Percentiles rank a stretch among this genome's conserved stretches.
phyloP scores from a whole-genome alignment of 2,329 filamentous ascomycete genomes.

The Trichoderma harzianum region DNA sequence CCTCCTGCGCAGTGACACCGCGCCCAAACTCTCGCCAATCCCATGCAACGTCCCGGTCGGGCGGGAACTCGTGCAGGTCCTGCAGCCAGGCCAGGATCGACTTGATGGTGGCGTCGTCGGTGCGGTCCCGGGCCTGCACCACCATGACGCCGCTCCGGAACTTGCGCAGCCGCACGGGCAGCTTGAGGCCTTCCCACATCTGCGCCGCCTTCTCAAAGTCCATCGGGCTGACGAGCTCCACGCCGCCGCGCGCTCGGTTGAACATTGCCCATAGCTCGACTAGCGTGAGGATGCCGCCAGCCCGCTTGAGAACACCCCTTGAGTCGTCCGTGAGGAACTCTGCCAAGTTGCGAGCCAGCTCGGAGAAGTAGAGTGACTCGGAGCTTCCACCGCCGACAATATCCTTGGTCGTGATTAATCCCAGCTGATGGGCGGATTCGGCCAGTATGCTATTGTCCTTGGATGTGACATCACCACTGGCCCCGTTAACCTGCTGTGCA shows the following conservation, averaged over 20 bases:
- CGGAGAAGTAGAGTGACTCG: slow-evolving; percentile 84
- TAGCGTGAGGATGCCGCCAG: slow-evolving; percentile 83
- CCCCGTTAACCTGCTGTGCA: slow-evolving; percentile 62
- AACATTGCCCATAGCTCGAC: slow-evolving; percentile 94
- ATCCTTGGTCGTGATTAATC: slow-evolving; percentile 90
- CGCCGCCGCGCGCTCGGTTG: slow-evolving; percentile 86
- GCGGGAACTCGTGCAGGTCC: slow-evolving; percentile 64
- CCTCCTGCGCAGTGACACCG: slow-evolving; percentile 85
- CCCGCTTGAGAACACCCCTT: slow-evolving; percentile 70
- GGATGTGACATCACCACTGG: slow-evolving; percentile 56
- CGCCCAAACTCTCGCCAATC: slow-evolving; percentile 75
- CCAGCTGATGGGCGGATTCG: slow-evolving; percentile 74
- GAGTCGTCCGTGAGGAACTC: slow-evolving; percentile 87
- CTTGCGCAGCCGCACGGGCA: slow-evolving; percentile 80
- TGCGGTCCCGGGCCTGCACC: slow-evolving; percentile 82
- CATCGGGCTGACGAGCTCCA: slow-evolving; percentile 86
- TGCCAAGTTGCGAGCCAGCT: slow-evolving; percentile 77
- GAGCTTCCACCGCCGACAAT: slow-evolving; percentile 75
- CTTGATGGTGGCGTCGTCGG: slow-evolving; percentile 83
- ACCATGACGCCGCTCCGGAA: slow-evolving; percentile 96
- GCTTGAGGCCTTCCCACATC: slow-evolving; percentile 80
- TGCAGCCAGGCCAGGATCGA: slow-evolving; percentile 74
- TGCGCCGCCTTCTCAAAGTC: slow-evolving; percentile 89
- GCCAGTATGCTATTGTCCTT: slow-evolving; percentile 74
- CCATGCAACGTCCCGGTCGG: slow-evolving; percentile 65